Evolutionary conservation across 139 green algal species (phyloP).

Genomic region (Micromonas commoda): DNA sequence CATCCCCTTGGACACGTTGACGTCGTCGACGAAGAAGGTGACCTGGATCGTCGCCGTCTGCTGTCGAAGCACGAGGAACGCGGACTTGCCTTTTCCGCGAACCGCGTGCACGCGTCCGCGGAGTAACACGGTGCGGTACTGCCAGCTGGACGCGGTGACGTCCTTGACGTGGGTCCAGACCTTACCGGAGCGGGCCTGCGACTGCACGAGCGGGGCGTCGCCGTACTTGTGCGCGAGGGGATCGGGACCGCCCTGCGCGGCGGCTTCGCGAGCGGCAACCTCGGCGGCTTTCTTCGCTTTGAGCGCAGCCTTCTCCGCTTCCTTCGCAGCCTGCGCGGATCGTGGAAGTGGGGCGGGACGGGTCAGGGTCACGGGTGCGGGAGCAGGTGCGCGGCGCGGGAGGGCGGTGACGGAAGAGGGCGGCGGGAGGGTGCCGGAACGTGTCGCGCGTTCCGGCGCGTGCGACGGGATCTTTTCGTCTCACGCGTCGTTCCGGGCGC

Average conservation of each 20-base stretch:
- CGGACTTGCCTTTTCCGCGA: conserved; percentile 89
- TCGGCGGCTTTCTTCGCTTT: conserved; percentile 48
- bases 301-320: conserved; percentile 26
- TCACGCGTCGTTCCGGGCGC: too few relatives aligned
- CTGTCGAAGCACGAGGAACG: conserved; percentile 90
- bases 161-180: conserved; percentile 33
- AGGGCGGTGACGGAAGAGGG: too few relatives aligned
- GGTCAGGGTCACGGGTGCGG: too few relatives aligned
- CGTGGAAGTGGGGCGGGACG: background rate
- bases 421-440: too few relatives aligned
- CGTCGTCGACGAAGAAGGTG: conserved; percentile 35
- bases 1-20: conserved; percentile 83
- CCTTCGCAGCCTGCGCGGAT: background rate
- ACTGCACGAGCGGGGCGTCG: conserved; percentile 77
- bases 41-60: conserved; percentile 76
- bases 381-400: too few relatives aligned
- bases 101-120: conserved; percentile 71
- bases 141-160: conserved; percentile 6
- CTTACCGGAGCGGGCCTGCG: conserved; percentile 36
- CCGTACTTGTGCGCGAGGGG: conserved; percentile 83
- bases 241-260: conserved; percentile 65
- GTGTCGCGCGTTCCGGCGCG: too few relatives aligned
- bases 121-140: conserved; percentile 30
- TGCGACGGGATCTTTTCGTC: too few relatives aligned
- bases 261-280: conserved; percentile 37